Base-by-base conservation (phyloP, 345 rosid genomes). In the Leavenworthia alabamica region DNA sequence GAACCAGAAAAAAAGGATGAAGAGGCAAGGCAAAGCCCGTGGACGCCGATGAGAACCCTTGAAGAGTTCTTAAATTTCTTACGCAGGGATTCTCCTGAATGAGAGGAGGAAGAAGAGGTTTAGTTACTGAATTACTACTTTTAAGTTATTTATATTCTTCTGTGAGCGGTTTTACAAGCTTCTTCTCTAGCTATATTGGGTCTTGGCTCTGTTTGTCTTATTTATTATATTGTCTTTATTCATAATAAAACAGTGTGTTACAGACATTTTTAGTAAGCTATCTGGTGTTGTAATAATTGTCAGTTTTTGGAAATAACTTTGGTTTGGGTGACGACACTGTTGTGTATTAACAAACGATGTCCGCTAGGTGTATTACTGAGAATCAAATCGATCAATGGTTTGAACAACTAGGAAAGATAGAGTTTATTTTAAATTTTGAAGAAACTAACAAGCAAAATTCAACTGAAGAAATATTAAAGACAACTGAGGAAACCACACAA, bases 21-120 rank as follows among this genome's bases (percentile, higher is more conserved):
- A 40, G 50, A 29, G 11, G 43, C 51, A 1, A 56, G 19, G 20
- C 55, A 16, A 28, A 17, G 16, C 59, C 42, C 51, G 58, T 74
- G 36, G 48, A 67, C 71, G 42, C 74, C 60, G 0, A 69, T 52
- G 23, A 59, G 76, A 71, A 72, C 81, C 45, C 74, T 80, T 65
- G 82, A 78, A 73, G 81, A 63, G 75, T 62, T 83, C 13, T 56
- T 84, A 68, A 73, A 79, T 66, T 24, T 82, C 44, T 65, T 80
- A 55, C 67, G 67, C 23, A 83, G 79, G 43, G 65, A 76, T 48
- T 82, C 68, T 13, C 73, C 45, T 0, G 75, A n/a, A n/a, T n/a
- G n/a, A n/a, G n/a, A n/a, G n/a, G n/a, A n/a, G n/a, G n/a, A n/a
- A n/a, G n/a, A n/a, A n/a, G n/a, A n/a, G n/a, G n/a, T n/a, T n/a